Base-by-base conservation (phyloP, 2,329 filamentous ascomycete species). In the Xylaria sp. region DNA sequence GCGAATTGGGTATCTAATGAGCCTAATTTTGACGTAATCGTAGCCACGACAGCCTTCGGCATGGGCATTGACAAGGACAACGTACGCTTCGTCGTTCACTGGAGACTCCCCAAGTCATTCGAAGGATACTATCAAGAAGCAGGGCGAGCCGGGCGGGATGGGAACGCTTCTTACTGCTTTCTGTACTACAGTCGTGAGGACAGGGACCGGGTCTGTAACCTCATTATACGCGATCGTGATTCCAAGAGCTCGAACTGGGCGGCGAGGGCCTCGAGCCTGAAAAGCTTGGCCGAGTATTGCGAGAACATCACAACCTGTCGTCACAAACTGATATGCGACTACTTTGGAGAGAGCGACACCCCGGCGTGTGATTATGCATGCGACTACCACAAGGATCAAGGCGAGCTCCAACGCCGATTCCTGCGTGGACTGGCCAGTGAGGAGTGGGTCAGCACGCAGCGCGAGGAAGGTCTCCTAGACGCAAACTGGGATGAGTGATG, bases 31-130 rank as follows among this genome's bases (percentile, higher is more conserved):
- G 94, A 96, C 78, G 89, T 98, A 57, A 95, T 98, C 68, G 94
- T 97, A 32, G 95, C 95, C 1, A 98, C 95, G 0, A 98, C 93
- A 1, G 95, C 95, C 0, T 98, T 98, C 75, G 95, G 95, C 2
- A 98, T 98, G 95, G 95, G 95, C 30, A 97, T 98, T 71, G 94
- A 98, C 80, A 97, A 97, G 79, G 90, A 96, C 60, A 91, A 97
- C 73, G 95, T 98, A 12, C 91, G 95, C 2, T 97, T 97, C 75
- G 94, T 98, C 0, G 90, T 96, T 1, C 95, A 98, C 80, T 98
- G 95, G 94, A 92, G 93, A 67, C 86, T 97, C 10, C 93, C 95
- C 10, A 97, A 97, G 77, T 96, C 92, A 3, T 97, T 98, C 77
- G 95, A 98, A 78, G 93, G 94, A 0, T 97, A 96, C 77, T 97